phyloP scores from a whole-genome alignment of 2,329 filamentous ascomycete genomes.

The Penicillium thymicola region DNA sequence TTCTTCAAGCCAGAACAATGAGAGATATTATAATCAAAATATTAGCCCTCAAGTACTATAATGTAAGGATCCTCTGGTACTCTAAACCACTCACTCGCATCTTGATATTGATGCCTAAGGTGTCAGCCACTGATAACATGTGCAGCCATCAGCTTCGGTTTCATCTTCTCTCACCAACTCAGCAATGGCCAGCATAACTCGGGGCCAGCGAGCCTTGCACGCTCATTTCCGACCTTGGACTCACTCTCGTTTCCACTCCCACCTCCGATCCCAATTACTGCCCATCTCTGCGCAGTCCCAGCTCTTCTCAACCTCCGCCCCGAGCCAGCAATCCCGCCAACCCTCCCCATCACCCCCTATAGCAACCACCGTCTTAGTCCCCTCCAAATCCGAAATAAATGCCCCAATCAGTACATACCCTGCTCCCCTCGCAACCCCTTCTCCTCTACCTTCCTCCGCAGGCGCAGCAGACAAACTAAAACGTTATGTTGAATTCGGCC shows the following conservation, averaged over 20 bases:
- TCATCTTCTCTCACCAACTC: not conserved
- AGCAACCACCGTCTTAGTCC: slow-evolving; percentile 7
- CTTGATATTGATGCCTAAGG: slow-evolving; percentile 8
- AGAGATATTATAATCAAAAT: not conserved
- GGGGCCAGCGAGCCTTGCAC: slow-evolving; percentile 7
- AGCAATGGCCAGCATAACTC: slow-evolving; percentile 13
- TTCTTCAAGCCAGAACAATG: not conserved
- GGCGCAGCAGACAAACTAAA: slow-evolving; percentile 37
- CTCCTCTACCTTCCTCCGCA: slow-evolving; percentile 45
- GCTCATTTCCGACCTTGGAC: not conserved
- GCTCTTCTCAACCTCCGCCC: slow-evolving; percentile 20
- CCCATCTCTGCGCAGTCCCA: not conserved
- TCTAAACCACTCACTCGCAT: not conserved
- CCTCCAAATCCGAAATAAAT: slow-evolving; percentile 53
- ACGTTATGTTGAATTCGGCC: slow-evolving; percentile 54
- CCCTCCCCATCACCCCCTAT: slow-evolving; percentile 10
- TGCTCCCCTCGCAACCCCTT: slow-evolving; percentile 63
- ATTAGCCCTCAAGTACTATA: not conserved
- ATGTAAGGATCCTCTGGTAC: not conserved
- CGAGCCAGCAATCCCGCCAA: slow-evolving; percentile 4
- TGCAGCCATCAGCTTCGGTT: not conserved
- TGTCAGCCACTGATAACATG: not conserved
- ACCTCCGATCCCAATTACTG: not conserved
- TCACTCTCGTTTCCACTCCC: not conserved
- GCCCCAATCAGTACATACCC: slow-evolving; percentile 71